Conservation (phyloP, 2,329 filamentous ascomycete species). For the Dactylellina sp. region DNA sequence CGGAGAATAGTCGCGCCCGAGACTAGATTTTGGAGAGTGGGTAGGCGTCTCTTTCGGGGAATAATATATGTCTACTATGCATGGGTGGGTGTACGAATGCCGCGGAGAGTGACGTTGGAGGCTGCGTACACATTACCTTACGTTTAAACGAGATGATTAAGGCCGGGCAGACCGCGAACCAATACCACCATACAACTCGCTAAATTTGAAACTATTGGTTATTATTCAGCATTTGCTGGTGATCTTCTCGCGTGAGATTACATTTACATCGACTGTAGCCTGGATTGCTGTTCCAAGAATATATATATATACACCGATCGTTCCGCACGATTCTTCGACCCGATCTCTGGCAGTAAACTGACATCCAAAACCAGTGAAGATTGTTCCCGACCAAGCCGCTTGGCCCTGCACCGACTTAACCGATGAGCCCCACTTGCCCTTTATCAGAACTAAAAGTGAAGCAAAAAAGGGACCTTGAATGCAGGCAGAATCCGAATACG, state of each 20-base stretch:
- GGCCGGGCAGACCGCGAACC: slow-evolving; percentile 26
- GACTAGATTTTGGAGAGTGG: background rate
- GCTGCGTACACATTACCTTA: slow-evolving; percentile 5
- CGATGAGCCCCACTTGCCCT: slow-evolving; percentile 5
- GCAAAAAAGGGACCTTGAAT: too few species aligned
- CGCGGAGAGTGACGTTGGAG: slow-evolving; percentile 8
- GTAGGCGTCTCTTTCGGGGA: background rate
- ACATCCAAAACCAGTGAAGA: too few species aligned
- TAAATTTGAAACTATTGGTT: background rate
- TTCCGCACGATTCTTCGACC: too few species aligned
- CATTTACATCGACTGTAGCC: background rate
- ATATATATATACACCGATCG: too few species aligned
- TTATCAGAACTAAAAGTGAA: too few species aligned
- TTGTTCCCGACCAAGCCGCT: too few species aligned
- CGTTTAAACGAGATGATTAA: background rate
- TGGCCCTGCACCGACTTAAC: too few species aligned
- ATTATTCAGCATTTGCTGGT: too few species aligned
- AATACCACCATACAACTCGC: slow-evolving; percentile 7
- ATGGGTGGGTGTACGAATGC: background rate
- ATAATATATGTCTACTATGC: background rate
- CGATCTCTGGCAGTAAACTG: too few species aligned
- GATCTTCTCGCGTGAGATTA: slow-evolving; percentile 1
- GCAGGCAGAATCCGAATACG: slow-evolving; percentile 49
- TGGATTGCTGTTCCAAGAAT: background rate
- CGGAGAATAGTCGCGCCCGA: slow-evolving; percentile 15